phyloP scores from a whole-genome alignment of 2,329 filamentous ascomycete species.

The Exophiala mesophila region DNA sequence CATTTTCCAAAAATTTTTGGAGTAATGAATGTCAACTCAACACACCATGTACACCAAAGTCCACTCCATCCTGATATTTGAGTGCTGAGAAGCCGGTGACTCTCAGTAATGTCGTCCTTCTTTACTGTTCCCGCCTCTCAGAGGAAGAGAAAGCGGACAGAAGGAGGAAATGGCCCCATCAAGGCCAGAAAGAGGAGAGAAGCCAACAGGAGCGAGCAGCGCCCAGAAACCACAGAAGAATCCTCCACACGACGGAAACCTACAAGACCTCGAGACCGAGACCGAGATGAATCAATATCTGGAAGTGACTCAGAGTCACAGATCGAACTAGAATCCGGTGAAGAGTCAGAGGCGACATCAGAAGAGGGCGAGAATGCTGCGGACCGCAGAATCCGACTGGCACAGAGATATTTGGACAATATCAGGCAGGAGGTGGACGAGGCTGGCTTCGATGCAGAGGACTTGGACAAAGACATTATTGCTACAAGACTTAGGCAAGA shows the following conservation, averaged over 20 bases:
- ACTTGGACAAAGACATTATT: slow-evolving; percentile 88
- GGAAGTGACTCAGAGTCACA: slow-evolving; percentile 73
- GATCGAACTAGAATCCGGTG: slow-evolving; percentile 52
- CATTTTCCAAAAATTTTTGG: slow-evolving; percentile 14
- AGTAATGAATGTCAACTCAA: too few relatives aligned
- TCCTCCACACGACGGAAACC: slow-evolving; percentile 34
- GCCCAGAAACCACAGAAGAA: slow-evolving; percentile 35
- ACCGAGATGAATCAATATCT: slow-evolving; percentile 75
- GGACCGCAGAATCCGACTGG: slow-evolving; percentile 77
- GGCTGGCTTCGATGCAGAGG: slow-evolving; percentile 84
- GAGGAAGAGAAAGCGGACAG: slow-evolving; percentile 79
- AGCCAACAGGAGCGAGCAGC: slow-evolving; percentile 38
- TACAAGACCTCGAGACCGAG: slow-evolving; percentile 38
- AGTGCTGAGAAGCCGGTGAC: background rate
- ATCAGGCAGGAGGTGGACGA: slow-evolving; percentile 78
- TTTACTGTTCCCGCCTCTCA: slow-evolving; percentile 84
- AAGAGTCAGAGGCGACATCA: slow-evolving; percentile 49
- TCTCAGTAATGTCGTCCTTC: slow-evolving; percentile 75
- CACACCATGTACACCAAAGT: too few relatives aligned
- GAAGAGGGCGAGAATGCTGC: slow-evolving; percentile 79
- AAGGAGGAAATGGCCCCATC: slow-evolving; percentile 43
- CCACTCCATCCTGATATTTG: slow-evolving; percentile 1
- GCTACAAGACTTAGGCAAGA: slow-evolving; percentile 88
- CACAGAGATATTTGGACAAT: slow-evolving; percentile 89
- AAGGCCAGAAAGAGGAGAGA: slow-evolving; percentile 44